phyloP scores from a whole-genome alignment of 164 flowering plant genomes.

The Magnolia changhungtana region DNA sequence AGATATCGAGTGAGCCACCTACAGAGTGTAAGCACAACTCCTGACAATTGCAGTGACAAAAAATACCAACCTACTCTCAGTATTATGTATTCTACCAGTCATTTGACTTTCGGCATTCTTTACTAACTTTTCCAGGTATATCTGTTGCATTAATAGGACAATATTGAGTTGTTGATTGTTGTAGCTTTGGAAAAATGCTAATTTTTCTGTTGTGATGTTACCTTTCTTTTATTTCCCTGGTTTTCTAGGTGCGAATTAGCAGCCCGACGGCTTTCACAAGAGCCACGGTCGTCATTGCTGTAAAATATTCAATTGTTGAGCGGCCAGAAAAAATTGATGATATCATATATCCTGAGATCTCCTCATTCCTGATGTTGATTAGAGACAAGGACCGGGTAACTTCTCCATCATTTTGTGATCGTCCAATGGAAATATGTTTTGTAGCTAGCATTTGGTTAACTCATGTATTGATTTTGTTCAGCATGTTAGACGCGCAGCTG shows the following conservation, averaged over 20 bases:
- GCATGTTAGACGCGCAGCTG: conserved; percentile 99
- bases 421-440: neutral
- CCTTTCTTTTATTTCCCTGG: neutral
- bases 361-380: conserved; percentile 91
- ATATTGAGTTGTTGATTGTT: neutral
- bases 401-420: neutral
- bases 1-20: no score
- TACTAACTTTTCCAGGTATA: neutral
- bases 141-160: neutral
- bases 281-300: conserved; percentile 93
- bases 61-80: no score
- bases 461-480: conserved; percentile 11
- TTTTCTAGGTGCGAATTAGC: conserved; percentile 61
- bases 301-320: conserved; percentile 94
- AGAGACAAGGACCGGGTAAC: conserved; percentile 89
- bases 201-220: neutral
- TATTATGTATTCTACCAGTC: neutral
- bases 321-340: conserved; percentile 94
- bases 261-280: conserved; percentile 91
- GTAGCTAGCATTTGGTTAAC: neutral
- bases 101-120: neutral
- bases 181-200: neutral
- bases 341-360: conserved; percentile 78
- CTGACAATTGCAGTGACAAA: no score
- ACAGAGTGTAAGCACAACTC: no score